Evolutionary conservation across 441 rosid species (phyloP), one percentile per base, ranked within the genome.

Genomic region (Eugenia klotzschiana): DNA sequence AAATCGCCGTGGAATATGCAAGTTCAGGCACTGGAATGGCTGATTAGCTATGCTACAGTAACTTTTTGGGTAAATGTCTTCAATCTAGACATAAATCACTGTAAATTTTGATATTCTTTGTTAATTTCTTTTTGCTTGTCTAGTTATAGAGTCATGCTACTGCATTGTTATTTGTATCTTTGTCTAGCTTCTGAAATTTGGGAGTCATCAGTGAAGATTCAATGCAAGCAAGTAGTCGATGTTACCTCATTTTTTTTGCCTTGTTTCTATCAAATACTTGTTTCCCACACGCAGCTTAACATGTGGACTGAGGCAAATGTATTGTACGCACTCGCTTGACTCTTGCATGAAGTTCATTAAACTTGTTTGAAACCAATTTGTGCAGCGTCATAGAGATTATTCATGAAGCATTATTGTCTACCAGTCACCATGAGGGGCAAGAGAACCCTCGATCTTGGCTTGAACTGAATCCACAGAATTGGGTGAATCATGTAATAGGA

Each of bases 1-100:
- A 92, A 89, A 89, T 87, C 98, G 96, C 6, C 94, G 98, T 73
- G 98, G 98, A 82, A 92, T 94, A 86, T 94, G 98, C 94, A 97
- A 92, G 88, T 92, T 89, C 83, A 93, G 98, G 82, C 91, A 91
- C 53, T 92, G 96, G 93, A 90, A 84, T 20, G 87, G 86, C 77
- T 89, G 93, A 80, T 91, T 91, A 93, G 86, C 83, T 51, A 57
- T 82, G 87, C 49, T 12, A 41, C 9, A 46, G 33, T 89, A 86
- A 84, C 83, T 77, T 82, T 73, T 56, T 84, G 74, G 49, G 57
- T 81, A 29, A 46, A 0, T 81, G 83, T 81, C 77, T 69, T 33
- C 15, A 4, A 20, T 33, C 46, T 69, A 20, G 0, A 37, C 77
- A 8, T 20, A 33, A 33, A 3, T 69, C 77, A 37, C 8, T 33